These are phyloP conservation scores for Chenopodium quinoa DNA, from an alignment of 148 eudicot genomes.

Conservation along the genomic window DNA sequence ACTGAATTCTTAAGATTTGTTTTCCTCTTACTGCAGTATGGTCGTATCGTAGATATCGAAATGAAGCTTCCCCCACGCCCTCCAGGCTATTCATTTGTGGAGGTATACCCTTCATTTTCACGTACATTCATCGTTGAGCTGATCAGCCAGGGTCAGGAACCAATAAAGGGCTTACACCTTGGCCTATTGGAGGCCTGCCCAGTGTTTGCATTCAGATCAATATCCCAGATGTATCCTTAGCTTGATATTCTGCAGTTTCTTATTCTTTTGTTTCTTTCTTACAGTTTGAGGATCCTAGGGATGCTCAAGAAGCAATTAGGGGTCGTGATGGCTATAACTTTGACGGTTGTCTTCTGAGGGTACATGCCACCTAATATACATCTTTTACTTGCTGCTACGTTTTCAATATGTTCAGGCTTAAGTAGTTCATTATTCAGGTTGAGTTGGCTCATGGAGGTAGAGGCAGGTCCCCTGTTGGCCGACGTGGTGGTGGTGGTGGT, in stretches of 20 bases:
- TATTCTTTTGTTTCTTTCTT: constrained; percentile 4
- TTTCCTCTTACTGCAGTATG: constrained; percentile 28
- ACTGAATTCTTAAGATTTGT: background rate
- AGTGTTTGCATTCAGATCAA: background rate
- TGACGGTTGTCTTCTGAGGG: constrained; percentile 40
- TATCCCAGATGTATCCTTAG: background rate
- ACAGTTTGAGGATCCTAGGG: constrained; percentile 38
- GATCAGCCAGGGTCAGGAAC: background rate
- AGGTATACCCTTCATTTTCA: constrained; percentile 20
- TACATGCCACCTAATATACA: constrained; percentile 1
- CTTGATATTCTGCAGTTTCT: too few relatives aligned
- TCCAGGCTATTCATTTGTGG: constrained; percentile 38
- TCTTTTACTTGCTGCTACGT: background rate
- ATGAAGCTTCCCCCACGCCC: constrained; percentile 40
- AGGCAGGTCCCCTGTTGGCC: constrained; percentile 28
- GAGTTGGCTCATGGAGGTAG: constrained; percentile 45
- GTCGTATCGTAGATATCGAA: constrained; percentile 34
- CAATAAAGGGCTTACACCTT: background rate
- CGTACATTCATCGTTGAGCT: background rate
- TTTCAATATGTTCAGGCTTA: background rate
- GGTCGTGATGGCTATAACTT: constrained; percentile 43
- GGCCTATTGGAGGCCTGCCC: background rate
- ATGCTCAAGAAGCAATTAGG: constrained; percentile 39
- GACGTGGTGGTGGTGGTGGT: constrained; percentile 20
- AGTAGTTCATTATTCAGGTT: constrained; percentile 27